Base-by-base conservation (phyloP, 495 filamentous ascomycete genomes). In the Schizothecium vesticola region DNA sequence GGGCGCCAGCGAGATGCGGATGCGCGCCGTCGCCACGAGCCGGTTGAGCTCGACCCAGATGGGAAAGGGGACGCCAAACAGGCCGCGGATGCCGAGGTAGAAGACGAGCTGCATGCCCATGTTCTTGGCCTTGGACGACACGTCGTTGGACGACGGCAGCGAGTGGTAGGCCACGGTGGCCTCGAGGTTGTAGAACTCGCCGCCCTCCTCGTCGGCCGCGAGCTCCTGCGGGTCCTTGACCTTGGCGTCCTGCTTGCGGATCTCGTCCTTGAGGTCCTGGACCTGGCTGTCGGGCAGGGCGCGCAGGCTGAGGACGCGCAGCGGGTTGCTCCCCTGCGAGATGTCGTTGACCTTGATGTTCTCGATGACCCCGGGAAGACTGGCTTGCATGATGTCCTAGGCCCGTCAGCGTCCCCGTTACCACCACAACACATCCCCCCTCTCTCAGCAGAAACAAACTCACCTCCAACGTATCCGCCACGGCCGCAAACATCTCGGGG, bases 331-430 rank as follows among this genome's bases (percentile, higher is more conserved):
- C 10, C 94, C 94, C 77, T 97, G 94, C 70, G 92, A 92, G 72
- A 98, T 97, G 72, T 97, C 94, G 59, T 93, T 93, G n/a, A 97
- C 92, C 61, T 93, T 88, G 58, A 98, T 93, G 71, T 97, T 96
- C 77, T 97, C 93, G 62, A 97, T 91, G 43, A 97, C 81, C 0
- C 88, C 89, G 0, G 94, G 94, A 0, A 96, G 89, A 10, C 92
- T 96, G 24, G 93, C 94, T 80, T 96, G 92, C 94, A 98, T 97
- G 61, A 98, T 91, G 74, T 98, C 94, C 78, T 59, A 4, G 3
- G 0, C 58, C 23, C 10, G 26, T 23, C 26, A 28, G 6, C 5
- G 4, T 19, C 13, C n/a, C n/a, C n/a, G n/a, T n/a, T n/a, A n/a
- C n/a, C n/a, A n/a, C n/a, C n/a, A n/a, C n/a, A n/a, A n/a, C n/a